A percentile compares a stretch with the other conserved stretches of the same genome.
Evolutionary conservation across 2,329 filamentous ascomycete species (phyloP).

Genomic region (Botrytis byssoidea): DNA sequence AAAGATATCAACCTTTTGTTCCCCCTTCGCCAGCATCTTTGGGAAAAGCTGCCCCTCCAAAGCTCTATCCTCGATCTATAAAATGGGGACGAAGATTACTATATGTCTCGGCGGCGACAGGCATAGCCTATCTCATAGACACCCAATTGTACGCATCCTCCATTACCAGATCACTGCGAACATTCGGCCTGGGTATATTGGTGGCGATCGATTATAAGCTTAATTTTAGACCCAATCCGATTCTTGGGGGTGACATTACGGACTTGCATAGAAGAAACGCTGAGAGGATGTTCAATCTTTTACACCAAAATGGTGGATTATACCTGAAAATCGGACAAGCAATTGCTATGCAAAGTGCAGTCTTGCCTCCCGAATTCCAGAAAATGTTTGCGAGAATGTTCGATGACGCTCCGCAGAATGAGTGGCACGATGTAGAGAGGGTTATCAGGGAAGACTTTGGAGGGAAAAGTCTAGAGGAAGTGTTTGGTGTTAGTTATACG

Average conservation of each 20-base stretch:
- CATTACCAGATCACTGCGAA: slow-evolving; percentile 73
- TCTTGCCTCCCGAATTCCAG: slow-evolving; percentile 91
- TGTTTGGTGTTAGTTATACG: slow-evolving; percentile 84
- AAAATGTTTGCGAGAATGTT: slow-evolving; percentile 97
- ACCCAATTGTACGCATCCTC: slow-evolving; percentile 74
- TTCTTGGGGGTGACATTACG: slow-evolving; percentile 68
- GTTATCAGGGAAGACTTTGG: slow-evolving; percentile 89
- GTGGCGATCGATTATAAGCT: slow-evolving; percentile 94
- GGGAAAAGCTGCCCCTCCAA: slow-evolving; percentile 67
- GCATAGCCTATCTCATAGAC: slow-evolving; percentile 67
- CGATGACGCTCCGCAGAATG: slow-evolving; percentile 92
- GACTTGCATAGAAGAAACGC: slow-evolving; percentile 84
- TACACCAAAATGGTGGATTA: slow-evolving; percentile 83
- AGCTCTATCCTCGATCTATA: slow-evolving; percentile 66
- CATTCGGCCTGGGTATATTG: slow-evolving; percentile 74
- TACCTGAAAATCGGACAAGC: slow-evolving; percentile 98
- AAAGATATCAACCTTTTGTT: slow-evolving; percentile 60
- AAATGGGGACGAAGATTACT: slow-evolving; percentile 77
- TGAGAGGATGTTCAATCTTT: slow-evolving; percentile 74
- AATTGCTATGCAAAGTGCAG: slow-evolving; percentile 95
- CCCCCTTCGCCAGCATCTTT: slow-evolving; percentile 79
- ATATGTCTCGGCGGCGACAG: slow-evolving; percentile 58
- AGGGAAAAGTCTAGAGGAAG: slow-evolving; percentile 78
- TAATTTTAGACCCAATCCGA: slow-evolving; percentile 83
- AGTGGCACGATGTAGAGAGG: slow-evolving; percentile 79